These are phyloP conservation scores for Spergularia azorica DNA, from an alignment of 179 eudicot species.

Conservation along the genomic window DNA sequence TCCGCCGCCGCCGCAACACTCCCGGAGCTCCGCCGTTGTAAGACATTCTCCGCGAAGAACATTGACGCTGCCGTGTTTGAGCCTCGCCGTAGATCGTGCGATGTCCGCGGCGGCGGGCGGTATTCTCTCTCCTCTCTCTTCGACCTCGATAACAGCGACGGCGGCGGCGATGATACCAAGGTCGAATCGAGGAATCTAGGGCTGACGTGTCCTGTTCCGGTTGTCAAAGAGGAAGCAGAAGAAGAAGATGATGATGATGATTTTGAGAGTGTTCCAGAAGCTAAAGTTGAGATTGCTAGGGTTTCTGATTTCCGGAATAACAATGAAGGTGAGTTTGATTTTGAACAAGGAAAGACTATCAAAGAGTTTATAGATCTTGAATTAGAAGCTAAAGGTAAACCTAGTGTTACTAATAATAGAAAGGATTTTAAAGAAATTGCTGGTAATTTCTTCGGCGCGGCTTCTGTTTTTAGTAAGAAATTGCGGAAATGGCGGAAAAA, in stretches of 20 bases:
- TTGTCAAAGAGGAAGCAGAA: conserved; percentile 19
- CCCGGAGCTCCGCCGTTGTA: conserved; percentile 74
- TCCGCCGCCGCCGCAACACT: conserved; percentile 17
- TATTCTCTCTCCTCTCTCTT: conserved; percentile 49
- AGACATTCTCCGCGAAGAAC: conserved; percentile 48
- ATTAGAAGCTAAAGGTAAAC: conserved; percentile 30
- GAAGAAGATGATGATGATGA: conserved; percentile 12
- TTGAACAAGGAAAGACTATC: conserved; percentile 62
- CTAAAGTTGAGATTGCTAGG: conserved; percentile 37
- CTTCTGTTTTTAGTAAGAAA: conserved; percentile 79
- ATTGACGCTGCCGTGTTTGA: conserved; percentile 37
- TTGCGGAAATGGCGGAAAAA: conserved; percentile 71
- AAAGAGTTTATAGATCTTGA: conserved; percentile 88
- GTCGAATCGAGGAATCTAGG: conserved; percentile 52
- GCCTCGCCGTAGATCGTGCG: conserved; percentile 71
- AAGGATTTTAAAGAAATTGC: conserved; percentile 55
- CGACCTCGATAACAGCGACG: conserved; percentile 40
- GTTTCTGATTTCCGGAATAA: conserved; percentile 36
- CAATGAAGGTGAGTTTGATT: conserved; percentile 38
- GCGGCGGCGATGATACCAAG: not conserved
- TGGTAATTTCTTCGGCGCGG: conserved; percentile 56
- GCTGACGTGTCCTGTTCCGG: conserved; percentile 36
- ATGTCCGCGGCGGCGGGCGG: conserved; percentile 50
- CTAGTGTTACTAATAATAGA: conserved; percentile 22
- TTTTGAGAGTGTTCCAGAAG: conserved; percentile 14